phyloP scores from a whole-genome alignment of 2,329 filamentous ascomycete genomes.

The Xylariaceae sp. region DNA sequence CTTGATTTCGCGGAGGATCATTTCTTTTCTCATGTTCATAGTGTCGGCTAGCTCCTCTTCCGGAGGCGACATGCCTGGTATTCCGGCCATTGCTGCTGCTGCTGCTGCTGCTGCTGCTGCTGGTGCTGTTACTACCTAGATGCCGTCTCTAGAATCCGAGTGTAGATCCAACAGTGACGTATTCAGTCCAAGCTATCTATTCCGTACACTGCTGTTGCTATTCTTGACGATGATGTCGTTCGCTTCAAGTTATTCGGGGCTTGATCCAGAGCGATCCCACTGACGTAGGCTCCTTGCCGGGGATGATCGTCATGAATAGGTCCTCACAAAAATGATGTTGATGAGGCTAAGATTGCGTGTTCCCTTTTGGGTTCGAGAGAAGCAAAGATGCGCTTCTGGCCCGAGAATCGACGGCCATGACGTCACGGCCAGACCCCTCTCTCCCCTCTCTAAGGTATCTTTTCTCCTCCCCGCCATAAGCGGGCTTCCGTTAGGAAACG shows the following conservation, averaged over 20 bases:
- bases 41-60: conserved; percentile 4
- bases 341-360: too few relatives aligned
- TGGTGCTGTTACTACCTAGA: background rate
- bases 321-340: background rate
- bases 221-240: background rate
- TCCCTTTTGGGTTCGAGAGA: too few relatives aligned
- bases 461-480: too few relatives aligned
- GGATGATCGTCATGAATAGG: background rate
- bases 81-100: conserved; percentile 4
- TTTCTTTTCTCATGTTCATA: conserved; percentile 28
- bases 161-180: too few relatives aligned
- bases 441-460: too few relatives aligned
- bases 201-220: background rate
- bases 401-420: too few relatives aligned
- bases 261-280: background rate
- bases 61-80: background rate
- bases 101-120: too few relatives aligned
- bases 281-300: background rate
- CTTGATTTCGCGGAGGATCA: conserved; percentile 31
- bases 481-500: too few relatives aligned
- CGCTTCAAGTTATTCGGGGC: background rate
- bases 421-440: too few relatives aligned
- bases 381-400: too few relatives aligned
- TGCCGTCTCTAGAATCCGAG: too few relatives aligned
- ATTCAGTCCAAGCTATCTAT: conserved; percentile 4